Conservation (phyloP, 148 eudicot species). For the Oxyria digyna region DNA sequence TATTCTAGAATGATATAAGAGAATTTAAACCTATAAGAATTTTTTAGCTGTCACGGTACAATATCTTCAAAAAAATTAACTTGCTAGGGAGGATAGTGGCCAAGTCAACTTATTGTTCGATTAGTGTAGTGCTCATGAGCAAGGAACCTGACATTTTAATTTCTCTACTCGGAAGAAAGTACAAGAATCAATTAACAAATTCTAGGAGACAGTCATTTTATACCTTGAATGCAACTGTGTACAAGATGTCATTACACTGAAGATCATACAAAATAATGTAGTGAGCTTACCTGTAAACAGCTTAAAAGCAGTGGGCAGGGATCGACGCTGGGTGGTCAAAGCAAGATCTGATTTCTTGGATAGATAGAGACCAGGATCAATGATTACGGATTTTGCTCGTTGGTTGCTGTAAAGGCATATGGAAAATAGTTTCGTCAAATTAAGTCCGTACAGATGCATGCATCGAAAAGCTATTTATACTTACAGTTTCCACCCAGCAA, state of each 20-base stretch:
- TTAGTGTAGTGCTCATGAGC: not conserved
- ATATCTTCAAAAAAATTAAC: not conserved
- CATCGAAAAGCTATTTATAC: slow-evolving; percentile 15
- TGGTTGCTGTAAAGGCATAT: slow-evolving; percentile 48
- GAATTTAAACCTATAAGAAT: not conserved
- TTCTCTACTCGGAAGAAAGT: not conserved
- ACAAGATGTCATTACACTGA: not conserved
- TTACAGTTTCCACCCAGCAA: slow-evolving; percentile 87
- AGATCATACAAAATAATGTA: not conserved
- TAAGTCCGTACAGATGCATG: not conserved
- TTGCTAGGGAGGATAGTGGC: not conserved
- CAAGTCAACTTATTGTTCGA: not conserved
- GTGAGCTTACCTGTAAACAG: slow-evolving; percentile 61
- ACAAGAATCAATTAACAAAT: not conserved
- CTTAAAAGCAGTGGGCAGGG: slow-evolving; percentile 83
- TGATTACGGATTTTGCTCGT: slow-evolving; percentile 71
- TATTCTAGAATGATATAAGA: too few species aligned
- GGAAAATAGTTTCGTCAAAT: not conserved
- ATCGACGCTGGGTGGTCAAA: slow-evolving; percentile 57
- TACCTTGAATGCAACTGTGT: not conserved
- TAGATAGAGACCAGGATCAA: slow-evolving; percentile 88
- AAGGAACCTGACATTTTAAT: not conserved
- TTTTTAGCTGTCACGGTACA: not conserved
- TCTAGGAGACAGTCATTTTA: not conserved
- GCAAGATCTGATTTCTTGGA: slow-evolving; percentile 84